These are phyloP conservation scores for Acmispon strigosus DNA, from an alignment of 306 rosid genomes.

Conservation along the genomic window DNA sequence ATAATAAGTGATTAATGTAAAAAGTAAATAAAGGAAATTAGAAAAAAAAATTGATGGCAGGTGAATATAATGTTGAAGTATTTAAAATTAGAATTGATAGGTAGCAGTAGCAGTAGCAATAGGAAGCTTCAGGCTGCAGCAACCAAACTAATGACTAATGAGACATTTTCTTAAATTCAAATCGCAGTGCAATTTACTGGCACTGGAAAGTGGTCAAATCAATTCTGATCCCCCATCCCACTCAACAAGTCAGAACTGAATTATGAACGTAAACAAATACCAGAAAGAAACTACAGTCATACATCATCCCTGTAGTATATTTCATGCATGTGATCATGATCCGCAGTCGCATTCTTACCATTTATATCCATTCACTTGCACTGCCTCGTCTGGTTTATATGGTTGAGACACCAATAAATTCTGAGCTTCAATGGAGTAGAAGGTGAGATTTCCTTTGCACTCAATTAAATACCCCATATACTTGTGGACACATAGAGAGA, in stretches of 20 bases:
- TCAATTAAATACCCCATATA: background rate
- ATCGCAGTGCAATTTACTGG: constrained; percentile 11
- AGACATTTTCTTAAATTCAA: constrained; percentile 8
- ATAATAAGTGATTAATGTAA: too few relatives aligned
- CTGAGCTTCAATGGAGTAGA: too few relatives aligned
- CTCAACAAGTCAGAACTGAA: background rate
- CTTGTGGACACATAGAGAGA: background rate
- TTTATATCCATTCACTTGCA: background rate
- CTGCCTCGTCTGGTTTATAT: background rate
- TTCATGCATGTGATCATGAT: background rate
- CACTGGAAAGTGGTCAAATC: constrained; percentile 13
- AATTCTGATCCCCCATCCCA: constrained; percentile 4
- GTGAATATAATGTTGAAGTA: too few relatives aligned
- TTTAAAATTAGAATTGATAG: too few relatives aligned
- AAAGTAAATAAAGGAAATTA: too few relatives aligned
- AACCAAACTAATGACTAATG: background rate
- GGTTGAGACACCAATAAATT: too few relatives aligned
- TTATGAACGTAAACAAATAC: too few relatives aligned
- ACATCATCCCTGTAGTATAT: too few relatives aligned
- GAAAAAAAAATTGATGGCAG: too few relatives aligned
- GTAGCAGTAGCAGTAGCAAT: too few relatives aligned
- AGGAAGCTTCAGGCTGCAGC: background rate
- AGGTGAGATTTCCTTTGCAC: background rate
- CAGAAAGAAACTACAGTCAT: too few relatives aligned
- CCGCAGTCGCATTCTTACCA: background rate